Percentiles rank a stretch among this genome's conserved stretches.
Conservation (phyloP, 2,329 filamentous ascomycete species). For the Gremmenia infestans region DNA sequence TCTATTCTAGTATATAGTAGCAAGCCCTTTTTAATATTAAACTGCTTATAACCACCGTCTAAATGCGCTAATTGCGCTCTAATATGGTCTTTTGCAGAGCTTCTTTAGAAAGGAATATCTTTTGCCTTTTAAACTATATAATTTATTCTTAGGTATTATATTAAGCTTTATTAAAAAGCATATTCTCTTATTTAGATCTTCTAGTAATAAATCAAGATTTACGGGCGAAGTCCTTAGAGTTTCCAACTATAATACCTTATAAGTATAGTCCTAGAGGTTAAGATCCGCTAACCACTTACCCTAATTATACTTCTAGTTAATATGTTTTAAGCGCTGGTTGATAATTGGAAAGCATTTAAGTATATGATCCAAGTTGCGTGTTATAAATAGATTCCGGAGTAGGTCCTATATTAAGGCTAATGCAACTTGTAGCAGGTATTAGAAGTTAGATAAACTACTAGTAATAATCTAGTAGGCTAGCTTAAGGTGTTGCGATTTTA, state of each 20-base stretch:
- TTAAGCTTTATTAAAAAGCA: constrained; percentile 12
- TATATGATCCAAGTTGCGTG: constrained; percentile 34
- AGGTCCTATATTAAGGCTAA: constrained; percentile 8
- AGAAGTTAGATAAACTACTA: constrained; percentile 10
- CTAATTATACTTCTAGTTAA: constrained; percentile 9
- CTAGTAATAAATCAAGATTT: constrained; percentile 3
- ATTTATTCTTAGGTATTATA: constrained; percentile 2
- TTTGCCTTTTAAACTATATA: constrained; percentile 6
- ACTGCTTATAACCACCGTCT: background rate
- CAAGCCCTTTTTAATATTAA: no score
- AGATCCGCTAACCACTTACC: constrained; percentile 12
- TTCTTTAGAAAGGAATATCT: constrained; percentile 8
- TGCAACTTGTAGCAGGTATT: constrained; percentile 2
- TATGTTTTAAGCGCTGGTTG: constrained; percentile 6
- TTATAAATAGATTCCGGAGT: constrained; percentile 8
- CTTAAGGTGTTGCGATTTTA: constrained; percentile 8
- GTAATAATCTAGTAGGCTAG: constrained; percentile 16
- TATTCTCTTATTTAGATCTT: constrained; percentile 12
- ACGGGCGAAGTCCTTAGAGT: constrained; percentile 3
- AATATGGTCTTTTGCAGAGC: background rate
- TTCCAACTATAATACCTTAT: constrained; percentile 11
- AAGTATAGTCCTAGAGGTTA: constrained; percentile 11
- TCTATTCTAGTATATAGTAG: no score
- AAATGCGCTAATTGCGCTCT: background rate
- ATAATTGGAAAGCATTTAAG: constrained; percentile 7